A percentile compares a stretch with the other conserved stretches of the same genome.
Conservation (phyloP, 2,329 filamentous ascomycete genomes). For the Talaromyces sp. region DNA sequence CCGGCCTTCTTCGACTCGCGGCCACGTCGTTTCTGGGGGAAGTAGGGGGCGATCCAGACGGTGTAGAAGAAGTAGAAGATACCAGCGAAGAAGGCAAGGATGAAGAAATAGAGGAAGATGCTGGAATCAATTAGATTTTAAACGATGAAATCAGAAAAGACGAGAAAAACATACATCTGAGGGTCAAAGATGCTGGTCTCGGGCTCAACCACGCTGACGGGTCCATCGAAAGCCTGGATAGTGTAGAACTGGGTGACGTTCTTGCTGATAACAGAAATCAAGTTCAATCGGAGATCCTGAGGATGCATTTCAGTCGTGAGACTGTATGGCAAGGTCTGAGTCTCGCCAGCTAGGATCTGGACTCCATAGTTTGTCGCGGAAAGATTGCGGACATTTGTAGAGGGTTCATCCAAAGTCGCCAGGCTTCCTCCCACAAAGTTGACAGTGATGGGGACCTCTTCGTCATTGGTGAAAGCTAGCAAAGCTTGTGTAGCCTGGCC, state of each 20-base stretch:
- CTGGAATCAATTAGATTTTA: constrained; percentile 47
- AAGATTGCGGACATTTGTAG: constrained; percentile 75
- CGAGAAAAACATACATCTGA: constrained; percentile 70
- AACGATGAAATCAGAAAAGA: not conserved
- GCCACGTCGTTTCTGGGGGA: constrained; percentile 72
- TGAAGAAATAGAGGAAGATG: constrained; percentile 95
- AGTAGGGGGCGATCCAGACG: constrained; percentile 94
- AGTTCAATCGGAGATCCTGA: constrained; percentile 75
- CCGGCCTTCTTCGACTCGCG: constrained; percentile 62
- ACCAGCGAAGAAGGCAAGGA: constrained; percentile 71
- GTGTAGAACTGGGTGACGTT: constrained; percentile 68
- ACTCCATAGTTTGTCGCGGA: constrained; percentile 72
- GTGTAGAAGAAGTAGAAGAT: constrained; percentile 96
- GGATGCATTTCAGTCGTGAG: constrained; percentile 92
- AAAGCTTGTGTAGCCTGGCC: constrained; percentile 79
- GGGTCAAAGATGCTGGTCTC: constrained; percentile 90
- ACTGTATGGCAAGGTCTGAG: constrained; percentile 72
- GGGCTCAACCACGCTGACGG: constrained; percentile 82
- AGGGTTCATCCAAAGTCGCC: constrained; percentile 56
- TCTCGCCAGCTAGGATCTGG: constrained; percentile 70
- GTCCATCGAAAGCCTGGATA: constrained; percentile 74
- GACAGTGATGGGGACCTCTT: constrained; percentile 70
- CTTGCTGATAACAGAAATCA: constrained; percentile 71
- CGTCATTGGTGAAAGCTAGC: constrained; percentile 79
- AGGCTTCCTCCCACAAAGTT: constrained; percentile 75